Evolutionary conservation across 164 flowering plant species (phyloP).

Genomic region (Saururus chinensis): DNA sequence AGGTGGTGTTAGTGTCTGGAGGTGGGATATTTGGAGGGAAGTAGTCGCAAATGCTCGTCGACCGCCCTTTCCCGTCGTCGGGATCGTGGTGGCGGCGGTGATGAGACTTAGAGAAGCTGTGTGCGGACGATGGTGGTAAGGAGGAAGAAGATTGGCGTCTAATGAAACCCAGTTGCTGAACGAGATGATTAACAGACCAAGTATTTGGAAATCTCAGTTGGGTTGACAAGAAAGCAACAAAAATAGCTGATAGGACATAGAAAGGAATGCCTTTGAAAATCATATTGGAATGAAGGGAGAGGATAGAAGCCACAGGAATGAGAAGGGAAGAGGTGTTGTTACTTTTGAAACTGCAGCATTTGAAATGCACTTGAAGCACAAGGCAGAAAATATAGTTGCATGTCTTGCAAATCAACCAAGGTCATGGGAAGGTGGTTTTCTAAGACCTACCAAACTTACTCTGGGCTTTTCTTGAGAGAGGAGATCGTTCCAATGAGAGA

Average conservation of each 20-base stretch:
- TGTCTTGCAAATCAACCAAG: slow-evolving; percentile 77
- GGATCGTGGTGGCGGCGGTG: slow-evolving; percentile 15
- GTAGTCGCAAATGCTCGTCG: slow-evolving; percentile 40
- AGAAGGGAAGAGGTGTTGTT: not conserved
- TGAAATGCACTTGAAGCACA: slow-evolving; percentile 53
- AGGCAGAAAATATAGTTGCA: slow-evolving; percentile 29
- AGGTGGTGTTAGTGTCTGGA: slow-evolving; percentile 52
- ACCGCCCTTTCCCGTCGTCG: slow-evolving; percentile 5
- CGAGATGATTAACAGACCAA: slow-evolving; percentile 10
- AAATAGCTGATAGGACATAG: slow-evolving; percentile 26
- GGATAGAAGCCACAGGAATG: not conserved
- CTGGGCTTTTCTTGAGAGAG: slow-evolving; percentile 11
- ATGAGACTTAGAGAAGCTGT: slow-evolving; percentile 4
- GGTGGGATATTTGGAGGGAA: slow-evolving; percentile 51
- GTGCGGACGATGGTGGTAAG: no score
- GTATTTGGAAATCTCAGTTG: slow-evolving; percentile 11
- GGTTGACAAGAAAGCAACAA: slow-evolving; percentile 28
- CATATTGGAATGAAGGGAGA: slow-evolving; percentile 11
- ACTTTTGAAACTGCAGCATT: not conserved
- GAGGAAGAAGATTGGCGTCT: slow-evolving; percentile 13
- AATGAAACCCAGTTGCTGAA: slow-evolving; percentile 5
- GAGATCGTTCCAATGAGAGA: not conserved
- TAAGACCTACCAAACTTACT: slow-evolving; percentile 10
- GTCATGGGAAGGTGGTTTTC: not conserved
- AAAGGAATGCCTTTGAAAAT: slow-evolving; percentile 15